Conservation (phyloP, 805 yeast genomes). For the Candida verbasci region DNA sequence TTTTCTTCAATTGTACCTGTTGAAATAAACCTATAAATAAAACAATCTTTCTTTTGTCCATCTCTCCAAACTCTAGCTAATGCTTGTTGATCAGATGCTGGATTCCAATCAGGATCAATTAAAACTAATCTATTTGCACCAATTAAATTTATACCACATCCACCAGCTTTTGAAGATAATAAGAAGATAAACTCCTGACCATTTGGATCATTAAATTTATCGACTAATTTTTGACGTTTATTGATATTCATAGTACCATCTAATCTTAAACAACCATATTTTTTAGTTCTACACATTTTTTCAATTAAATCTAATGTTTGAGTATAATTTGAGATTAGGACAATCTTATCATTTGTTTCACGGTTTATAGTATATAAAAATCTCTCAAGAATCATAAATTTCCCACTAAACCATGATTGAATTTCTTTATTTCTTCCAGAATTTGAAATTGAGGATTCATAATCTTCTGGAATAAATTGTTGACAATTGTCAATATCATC, state of each 20-base stretch:
- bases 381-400: constrained; percentile 78
- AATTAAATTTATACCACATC: constrained; percentile 95
- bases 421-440: constrained; percentile 64
- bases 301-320: constrained; percentile 91
- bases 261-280: constrained; percentile 74
- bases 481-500: constrained; percentile 74
- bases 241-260: constrained; percentile 93
- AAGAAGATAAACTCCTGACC: constrained; percentile 84
- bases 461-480: constrained; percentile 69
- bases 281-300: constrained; percentile 67
- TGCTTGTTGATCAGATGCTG: constrained; percentile 97
- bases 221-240: constrained; percentile 90
- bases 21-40: constrained; percentile 86
- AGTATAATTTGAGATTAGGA: constrained; percentile 89
- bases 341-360: constrained; percentile 93
- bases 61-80: constrained; percentile 98
- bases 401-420: constrained; percentile 81
- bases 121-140: constrained; percentile 91
- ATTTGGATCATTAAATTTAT: constrained; percentile 84
- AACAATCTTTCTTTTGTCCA: constrained; percentile 96
- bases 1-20: constrained; percentile 97
- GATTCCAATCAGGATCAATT: constrained; percentile 95
- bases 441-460: constrained; percentile 37
- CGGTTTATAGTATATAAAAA: constrained; percentile 70
- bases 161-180: constrained; percentile 94